Base-by-base conservation (phyloP, 768 basidiomycete genomes). In the Pholiota molesta region DNA sequence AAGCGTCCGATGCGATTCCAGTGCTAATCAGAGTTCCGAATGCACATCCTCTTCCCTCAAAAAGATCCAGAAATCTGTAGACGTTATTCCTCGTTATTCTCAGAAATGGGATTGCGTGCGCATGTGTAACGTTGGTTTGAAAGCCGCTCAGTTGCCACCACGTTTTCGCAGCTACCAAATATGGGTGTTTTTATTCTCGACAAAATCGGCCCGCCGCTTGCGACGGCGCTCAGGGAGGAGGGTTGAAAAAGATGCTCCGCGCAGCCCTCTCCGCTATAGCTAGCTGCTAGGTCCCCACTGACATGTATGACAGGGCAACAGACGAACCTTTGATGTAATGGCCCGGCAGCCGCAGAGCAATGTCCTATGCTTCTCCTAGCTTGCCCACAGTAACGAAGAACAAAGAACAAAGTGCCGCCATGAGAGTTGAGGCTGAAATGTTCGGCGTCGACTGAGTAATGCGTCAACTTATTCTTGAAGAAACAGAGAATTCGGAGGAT, bases 401-500 rank as follows among this genome's bases (percentile, higher is more conserved):
- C 47, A 21, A 49, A n/a, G n/a, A n/a, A n/a, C n/a, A n/a, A n/a
- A n/a, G n/a, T n/a, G n/a, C n/a, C n/a, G n/a, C n/a, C n/a, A n/a
- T n/a, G n/a, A n/a, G n/a, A n/a, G n/a, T n/a, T n/a, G n/a, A n/a
- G n/a, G n/a, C 35, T 37, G 35, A 11, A 37, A 13, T 37, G 35
- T 16, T 14, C 10, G 35, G 35, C 35, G 1, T 33, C 28, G 11
- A 53, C 26, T 11, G 57, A 52, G 29, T 28, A 52, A 47, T 23
- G 47, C 47, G 23, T 49, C 21, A 11, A 26, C n/a, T n/a, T n/a
- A n/a, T n/a, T n/a, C 26, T 29, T 37, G 47, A 59, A 40, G 39
- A 62, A n/a, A 28, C 55, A 51, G 45, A 57, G 52, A 37, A 59
- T 55, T 58, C 31, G 44, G 52, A 49, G 35, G 57, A 64, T 42